phyloP scores from a whole-genome alignment of 2,329 filamentous ascomycete species.

The Mariannaea sp. region DNA sequence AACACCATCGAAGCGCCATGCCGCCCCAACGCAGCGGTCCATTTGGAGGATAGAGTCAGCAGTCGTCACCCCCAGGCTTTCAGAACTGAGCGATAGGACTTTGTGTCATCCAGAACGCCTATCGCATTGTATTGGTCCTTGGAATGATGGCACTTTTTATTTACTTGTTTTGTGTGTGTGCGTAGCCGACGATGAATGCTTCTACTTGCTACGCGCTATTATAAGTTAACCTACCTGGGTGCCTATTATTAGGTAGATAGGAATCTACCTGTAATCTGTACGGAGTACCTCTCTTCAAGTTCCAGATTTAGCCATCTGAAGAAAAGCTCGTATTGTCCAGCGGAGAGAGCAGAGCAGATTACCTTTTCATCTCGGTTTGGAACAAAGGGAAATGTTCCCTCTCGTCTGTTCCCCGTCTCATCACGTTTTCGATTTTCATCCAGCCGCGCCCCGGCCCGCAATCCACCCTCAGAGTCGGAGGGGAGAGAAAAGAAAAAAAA shows the following conservation, averaged over 20 bases:
- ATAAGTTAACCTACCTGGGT: too few relatives aligned
- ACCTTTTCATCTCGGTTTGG: too few relatives aligned
- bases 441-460: slow-evolving; percentile 17
- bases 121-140: too few relatives aligned
- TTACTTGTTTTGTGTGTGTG: neutral
- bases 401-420: slow-evolving; percentile 7
- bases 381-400: neutral
- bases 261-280: too few relatives aligned
- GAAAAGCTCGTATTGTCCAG: neutral
- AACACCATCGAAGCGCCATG: slow-evolving; percentile 38
- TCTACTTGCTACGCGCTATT: too few relatives aligned
- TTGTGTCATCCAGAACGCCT: too few relatives aligned
- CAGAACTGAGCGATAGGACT: slow-evolving; percentile 28
- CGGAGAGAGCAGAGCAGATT: neutral
- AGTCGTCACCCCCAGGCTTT: slow-evolving; percentile 23
- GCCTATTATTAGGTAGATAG: too few relatives aligned
- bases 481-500: neutral
- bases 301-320: too few relatives aligned
- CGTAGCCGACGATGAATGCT: too few relatives aligned
- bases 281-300: too few relatives aligned
- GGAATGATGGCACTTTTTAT: too few relatives aligned
- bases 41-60: slow-evolving; percentile 1
- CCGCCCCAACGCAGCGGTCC: slow-evolving; percentile 28
- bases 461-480: slow-evolving; percentile 3
- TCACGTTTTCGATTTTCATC: slow-evolving; percentile 9